These are phyloP conservation scores for Pulicaria dysenterica DNA, from an alignment of 129 eudicot species.

Conservation along the genomic window DNA sequence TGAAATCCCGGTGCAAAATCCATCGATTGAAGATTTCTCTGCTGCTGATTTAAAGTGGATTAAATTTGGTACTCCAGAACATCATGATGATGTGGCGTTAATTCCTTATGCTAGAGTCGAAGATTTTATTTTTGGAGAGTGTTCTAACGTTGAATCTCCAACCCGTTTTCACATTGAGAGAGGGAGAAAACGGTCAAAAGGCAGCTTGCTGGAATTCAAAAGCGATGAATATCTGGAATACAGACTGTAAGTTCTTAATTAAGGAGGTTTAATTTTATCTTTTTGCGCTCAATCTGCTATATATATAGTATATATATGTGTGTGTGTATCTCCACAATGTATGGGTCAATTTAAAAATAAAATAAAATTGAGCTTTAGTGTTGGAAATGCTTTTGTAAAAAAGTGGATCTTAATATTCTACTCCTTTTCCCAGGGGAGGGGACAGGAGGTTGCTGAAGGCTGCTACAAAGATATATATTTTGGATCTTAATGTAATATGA, in stretches of 20 bases:
- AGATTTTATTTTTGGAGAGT: constrained; percentile 85
- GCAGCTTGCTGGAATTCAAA: constrained; percentile 73
- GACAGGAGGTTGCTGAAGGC: constrained; percentile 25
- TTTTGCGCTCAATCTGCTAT: neutral
- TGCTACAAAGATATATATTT: constrained; percentile 26
- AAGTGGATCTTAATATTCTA: constrained; percentile 14
- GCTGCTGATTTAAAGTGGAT: constrained; percentile 78
- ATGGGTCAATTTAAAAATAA: neutral
- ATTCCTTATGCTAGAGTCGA: constrained; percentile 88
- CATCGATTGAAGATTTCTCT: constrained; percentile 69
- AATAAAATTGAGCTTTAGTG: neutral
- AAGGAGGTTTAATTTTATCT: neutral
- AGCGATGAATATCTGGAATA: constrained; percentile 82
- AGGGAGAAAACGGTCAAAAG: constrained; percentile 73
- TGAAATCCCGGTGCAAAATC: constrained; percentile 76
- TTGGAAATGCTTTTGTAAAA: neutral
- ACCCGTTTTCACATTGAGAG: constrained; percentile 94
- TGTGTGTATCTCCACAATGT: neutral
- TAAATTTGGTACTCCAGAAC: constrained; percentile 73
- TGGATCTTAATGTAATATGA: constrained; percentile 22
- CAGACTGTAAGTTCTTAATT: constrained; percentile 61
- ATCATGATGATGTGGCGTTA: constrained; percentile 83
- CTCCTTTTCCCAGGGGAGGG: constrained; percentile 32
- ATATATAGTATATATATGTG: neutral
- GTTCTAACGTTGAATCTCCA: constrained; percentile 78